Base-by-base conservation (phyloP, 2,329 filamentous ascomycete species). In the Arthrobotrys conoides region DNA sequence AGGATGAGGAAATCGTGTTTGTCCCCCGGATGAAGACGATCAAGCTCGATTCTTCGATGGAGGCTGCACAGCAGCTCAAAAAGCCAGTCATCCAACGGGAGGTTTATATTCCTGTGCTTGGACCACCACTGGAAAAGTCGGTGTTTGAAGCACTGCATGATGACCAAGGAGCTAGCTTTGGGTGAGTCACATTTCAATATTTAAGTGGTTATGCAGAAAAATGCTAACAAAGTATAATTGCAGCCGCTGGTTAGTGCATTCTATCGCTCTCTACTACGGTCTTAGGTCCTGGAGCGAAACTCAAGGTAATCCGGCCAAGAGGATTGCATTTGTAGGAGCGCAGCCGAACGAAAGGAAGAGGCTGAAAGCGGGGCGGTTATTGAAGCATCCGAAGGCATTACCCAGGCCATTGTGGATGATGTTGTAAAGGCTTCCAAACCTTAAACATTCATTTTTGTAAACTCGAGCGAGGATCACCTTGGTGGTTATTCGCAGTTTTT, bases 1-100 rank as follows among this genome's bases (percentile, higher is more conserved):
- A 88, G 33, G 93, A 96, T 79, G 94, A 97, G 80, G 93, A 97
- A 85, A 93, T 97, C 81, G 94, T 97, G 10, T 97, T 97, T 84
- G 90, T 96, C 4, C 79, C 80, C 9, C 80, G 80, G 33, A 80
- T 77, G 72, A 76, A 75, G 63, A 81, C 76, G 14, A 65, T 79
- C 18, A 41, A 61, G 90, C 84, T 89, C 84, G 85, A 86, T 16
- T 5, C 27, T 30, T n/a, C 38, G 1, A 46, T 22, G 2, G 46
- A 14, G 10, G 44, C 20, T 27, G 51, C 16, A 27, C 82, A 86
- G 81, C 83, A 86, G 76, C 85, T 86, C 51, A 85, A 86, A 53
- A 88, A 87, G 83, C 88, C 88, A 83, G 86, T 85, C 82, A 87
- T 87, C 1, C 85, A 87, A 48, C 86, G 88, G 49, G 86, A 89